Evolutionary conservation across 2,329 filamentous ascomycete species (phyloP), one percentile per base, ranked within the genome.

Genomic region (Rhytidhysteron rufulum): DNA sequence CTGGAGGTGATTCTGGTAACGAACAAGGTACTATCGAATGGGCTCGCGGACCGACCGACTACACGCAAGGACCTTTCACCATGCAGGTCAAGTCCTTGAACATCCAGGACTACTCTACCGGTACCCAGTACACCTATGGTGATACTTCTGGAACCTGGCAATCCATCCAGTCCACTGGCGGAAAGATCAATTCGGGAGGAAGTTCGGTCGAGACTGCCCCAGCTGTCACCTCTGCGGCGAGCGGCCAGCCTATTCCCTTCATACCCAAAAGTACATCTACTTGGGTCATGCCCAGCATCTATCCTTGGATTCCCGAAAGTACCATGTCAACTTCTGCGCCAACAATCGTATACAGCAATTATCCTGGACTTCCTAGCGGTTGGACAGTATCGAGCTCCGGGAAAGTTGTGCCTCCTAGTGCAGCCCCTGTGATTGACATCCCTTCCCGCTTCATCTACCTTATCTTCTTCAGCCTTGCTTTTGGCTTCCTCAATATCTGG

Each of bases 71-170:
- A 0, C 93, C 93, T 1, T 98, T 86, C 70, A 81, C 76, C 48
- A 97, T 97, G 90, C 71, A 79, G 39, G 83, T 97, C 59, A 79
- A 85, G 65, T 85, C 78, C 21, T 68, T 96, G 52, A 73, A 77
- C 40, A 79, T 95, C 31, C 83, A 83, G 37, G 93, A 98, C 71
- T 98, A 97, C 72, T 96, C 90, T 17, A 96, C 90, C 2, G 93
- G 93, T 39, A 83, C 78, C 15, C 73, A 85, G 48, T 98, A 98
- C 73, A 74, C 71, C 42, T 98, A 97, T 70, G 79, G 79, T 50
- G 86, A 93, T 62, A 79, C 75, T 27, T 83, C 78, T 34, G 93
- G 93, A 34, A 78, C 74, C 17, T 95, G 88, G 87, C 60, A 79
- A 50, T 91, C 86, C 35, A 97, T 98, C 65, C 68, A 79, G 53